Evolutionary conservation across 352 stramenopile genomes (phyloP), one percentile per base, ranked within the genome.

Genomic region (Phytophthora aleatoria): DNA sequence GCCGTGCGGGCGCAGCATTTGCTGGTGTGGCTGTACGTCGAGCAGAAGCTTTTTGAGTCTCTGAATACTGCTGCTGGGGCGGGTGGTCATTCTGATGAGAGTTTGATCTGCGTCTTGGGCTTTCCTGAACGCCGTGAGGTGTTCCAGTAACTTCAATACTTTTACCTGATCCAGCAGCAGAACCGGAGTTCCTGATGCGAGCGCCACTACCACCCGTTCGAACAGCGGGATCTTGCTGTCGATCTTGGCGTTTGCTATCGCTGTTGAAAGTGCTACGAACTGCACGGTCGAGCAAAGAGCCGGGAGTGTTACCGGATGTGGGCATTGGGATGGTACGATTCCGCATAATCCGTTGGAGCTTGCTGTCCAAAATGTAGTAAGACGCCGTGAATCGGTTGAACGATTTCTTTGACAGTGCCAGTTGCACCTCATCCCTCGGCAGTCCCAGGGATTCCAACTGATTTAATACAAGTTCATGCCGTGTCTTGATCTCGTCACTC

Each of bases 291-390:
- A 55, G n/a, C n/a, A 48, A 36, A 4, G 20, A 20, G 20, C 20
- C 20, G 20, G 20, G 20, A 20, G 55, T 9, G 16, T 39, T 69
- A 16, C 24, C 57, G 9, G 7, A 35, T 11, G 52, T 28, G 3
- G 53, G 24, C n/a, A 60, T 47, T 31, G 53, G 30, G 4, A 55
- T 41, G 3, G 54, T 41, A 12, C 69, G 64, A 48, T 76, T 72
- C 39, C 76, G 81, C 71, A 79, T 64, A 27, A 76, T 50, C 1
- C 81, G 76, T 31, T 80, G 57, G 0, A 87, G 54, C 47, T 90
- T 90, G 30, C 64, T 81, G 63, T 87, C 77, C 3, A 96, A 64
- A 30, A 97, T 73, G 33, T 79, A 94, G 52, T 95, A 97, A 1
- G 85, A 79, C 2, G 89, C 76, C 0, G 89, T 96, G 42, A 87